phyloP scores from a whole-genome alignment of 2,329 filamentous ascomycete genomes.

The Chaetomium sp. region DNA sequence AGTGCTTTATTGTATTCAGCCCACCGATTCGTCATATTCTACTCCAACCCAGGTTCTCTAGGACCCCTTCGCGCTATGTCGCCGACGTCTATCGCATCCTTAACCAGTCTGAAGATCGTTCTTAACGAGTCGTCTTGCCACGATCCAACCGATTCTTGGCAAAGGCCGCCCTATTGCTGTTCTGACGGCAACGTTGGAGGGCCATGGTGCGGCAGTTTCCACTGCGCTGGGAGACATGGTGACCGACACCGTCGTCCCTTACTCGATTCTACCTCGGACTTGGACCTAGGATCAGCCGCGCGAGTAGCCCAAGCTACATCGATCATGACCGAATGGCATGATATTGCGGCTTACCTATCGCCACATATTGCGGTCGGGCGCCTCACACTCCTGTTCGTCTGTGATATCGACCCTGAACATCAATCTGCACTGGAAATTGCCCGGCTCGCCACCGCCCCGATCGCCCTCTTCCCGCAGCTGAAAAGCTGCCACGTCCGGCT shows the following conservation, averaged over 20 bases:
- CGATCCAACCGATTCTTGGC: neutral
- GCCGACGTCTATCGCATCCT: conserved; percentile 14
- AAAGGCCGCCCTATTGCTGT: neutral
- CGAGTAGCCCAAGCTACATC: conserved; percentile 2
- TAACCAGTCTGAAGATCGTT: conserved; percentile 24
- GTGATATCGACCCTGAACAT: conserved; percentile 17
- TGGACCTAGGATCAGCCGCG: conserved; percentile 2
- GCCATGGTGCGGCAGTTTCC: neutral
- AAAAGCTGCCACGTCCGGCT: conserved; percentile 26
- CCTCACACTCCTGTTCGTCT: conserved; percentile 24
- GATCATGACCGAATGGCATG: conserved; percentile 21
- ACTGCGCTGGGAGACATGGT: neutral
- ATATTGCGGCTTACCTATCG: conserved; percentile 9
- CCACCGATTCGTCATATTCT: conserved; percentile 10
- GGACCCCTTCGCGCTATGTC: conserved; percentile 21
- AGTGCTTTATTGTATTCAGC: neutral
- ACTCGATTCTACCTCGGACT: neutral
- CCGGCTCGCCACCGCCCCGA: conserved; percentile 8
- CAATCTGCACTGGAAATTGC: conserved; percentile 5
- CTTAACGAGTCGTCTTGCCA: conserved; percentile 23
- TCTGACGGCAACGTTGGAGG: neutral
- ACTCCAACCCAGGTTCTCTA: conserved; percentile 1
- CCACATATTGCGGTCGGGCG: conserved; percentile 11
- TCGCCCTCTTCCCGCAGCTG: conserved; percentile 22
- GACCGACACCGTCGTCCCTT: neutral